Conservation (phyloP, 768 basidiomycete genomes). For the Chalciporus sphaerocephalus region DNA sequence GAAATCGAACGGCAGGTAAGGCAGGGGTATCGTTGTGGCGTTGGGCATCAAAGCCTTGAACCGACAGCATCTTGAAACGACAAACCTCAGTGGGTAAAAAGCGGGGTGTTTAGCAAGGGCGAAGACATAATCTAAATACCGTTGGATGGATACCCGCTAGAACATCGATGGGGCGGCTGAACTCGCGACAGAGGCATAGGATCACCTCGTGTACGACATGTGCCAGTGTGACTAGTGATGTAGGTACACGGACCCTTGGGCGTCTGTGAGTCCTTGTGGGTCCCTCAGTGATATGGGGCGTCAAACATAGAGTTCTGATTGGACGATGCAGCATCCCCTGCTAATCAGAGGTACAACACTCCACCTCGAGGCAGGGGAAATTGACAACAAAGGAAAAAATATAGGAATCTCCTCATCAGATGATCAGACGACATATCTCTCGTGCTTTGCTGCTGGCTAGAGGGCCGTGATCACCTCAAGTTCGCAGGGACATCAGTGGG, state of each 20-base stretch:
- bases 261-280: slow-evolving; percentile 1
- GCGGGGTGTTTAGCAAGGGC: background rate
- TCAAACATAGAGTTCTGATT: slow-evolving; percentile 2
- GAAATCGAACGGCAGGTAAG: background rate
- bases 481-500: background rate
- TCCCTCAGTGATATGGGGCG: background rate
- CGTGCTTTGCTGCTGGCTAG: background rate
- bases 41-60: background rate
- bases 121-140: background rate
- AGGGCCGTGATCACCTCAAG: background rate
- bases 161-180: slow-evolving; percentile 5
- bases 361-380: slow-evolving; percentile 7
- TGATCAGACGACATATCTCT: background rate
- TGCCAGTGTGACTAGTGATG: slow-evolving; percentile 3
- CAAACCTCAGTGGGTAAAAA: background rate
- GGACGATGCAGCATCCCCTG: background rate
- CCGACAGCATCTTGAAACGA: slow-evolving; percentile 13
- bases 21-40: background rate
- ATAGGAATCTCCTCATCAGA: background rate
- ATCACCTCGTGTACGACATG: slow-evolving; percentile 22
- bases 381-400: background rate
- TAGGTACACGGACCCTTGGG: background rate
- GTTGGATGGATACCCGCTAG: background rate
- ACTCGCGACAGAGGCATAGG: slow-evolving; percentile 12
- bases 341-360: slow-evolving; percentile 1